Base-by-base conservation (phyloP, 1,284 basidiomycete species). In the Somion occarium region DNA sequence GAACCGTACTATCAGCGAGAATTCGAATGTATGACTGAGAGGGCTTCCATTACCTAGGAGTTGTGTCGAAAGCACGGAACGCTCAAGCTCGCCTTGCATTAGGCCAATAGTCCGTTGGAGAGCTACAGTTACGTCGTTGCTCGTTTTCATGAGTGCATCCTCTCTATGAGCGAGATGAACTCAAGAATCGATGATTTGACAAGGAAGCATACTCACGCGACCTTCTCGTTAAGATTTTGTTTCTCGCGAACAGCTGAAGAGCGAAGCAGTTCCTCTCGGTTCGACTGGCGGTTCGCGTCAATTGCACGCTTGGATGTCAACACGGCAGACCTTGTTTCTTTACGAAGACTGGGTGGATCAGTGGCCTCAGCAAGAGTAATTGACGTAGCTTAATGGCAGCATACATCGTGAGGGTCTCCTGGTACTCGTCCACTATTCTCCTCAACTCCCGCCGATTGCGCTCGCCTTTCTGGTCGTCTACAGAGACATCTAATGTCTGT, bases 41-140 rank as follows among this genome's bases (percentile, higher is more conserved):
- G 7, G n/a, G 11, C 12, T 24, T 42, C 3, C n/a, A 25, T 27
- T 7, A 91, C 91, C 89, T 23, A 97, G 80, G 66, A 94, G 83
- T 64, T 98, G 94, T 3, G 77, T 78, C 1, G 89, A 84, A 42
- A 96, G 73, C 11, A 95, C 90, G 1, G 91, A 94, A 27, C 85
- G 82, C 62, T 97, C 90, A 2, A 98, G 81, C 63, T 98, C 94
- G 44, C 80, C 82, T 68, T 95, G 91, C 88, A 98, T 92, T 7
- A 92, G 71, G 18, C 75, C 78, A 24, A 93, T 80, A 4, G 93
- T 97, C 27, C 93, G 80, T 46, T 89, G 83, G 3, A 98, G 72
- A 1, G 91, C 83, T 44, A 89, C 85, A 0, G 93, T 96, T 12
- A 98, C 91, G 58, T 95, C 83, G 58, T 88, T 82, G 53, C 86